These are phyloP conservation scores for Stephanodiscus triporus DNA, from an alignment of 108 stramenopile species.

Conservation along the genomic window DNA sequence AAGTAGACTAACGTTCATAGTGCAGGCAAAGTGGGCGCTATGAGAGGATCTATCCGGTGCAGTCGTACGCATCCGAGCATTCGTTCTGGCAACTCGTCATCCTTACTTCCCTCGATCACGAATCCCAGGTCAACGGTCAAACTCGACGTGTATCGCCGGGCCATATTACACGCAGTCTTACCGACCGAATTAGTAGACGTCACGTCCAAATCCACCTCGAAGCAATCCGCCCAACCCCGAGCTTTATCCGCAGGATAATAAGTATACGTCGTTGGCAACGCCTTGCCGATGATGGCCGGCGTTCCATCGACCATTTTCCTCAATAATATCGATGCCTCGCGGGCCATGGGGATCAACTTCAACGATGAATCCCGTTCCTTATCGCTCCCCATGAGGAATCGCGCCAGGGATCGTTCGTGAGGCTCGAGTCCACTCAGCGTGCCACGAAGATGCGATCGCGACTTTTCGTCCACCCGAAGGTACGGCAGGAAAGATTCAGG, in stretches of 20 bases:
- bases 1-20: background rate
- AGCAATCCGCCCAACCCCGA: conserved; percentile 57
- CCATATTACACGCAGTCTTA: conserved; percentile 65
- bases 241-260: conserved; percentile 50
- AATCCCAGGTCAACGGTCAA: conserved; percentile 83
- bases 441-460: conserved; percentile 29
- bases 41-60: conserved; percentile 79
- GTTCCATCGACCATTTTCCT: conserved; percentile 49
- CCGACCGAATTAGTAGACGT: conserved; percentile 71
- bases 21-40: conserved; percentile 58
- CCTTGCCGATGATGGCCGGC: conserved; percentile 58
- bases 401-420: conserved; percentile 62
- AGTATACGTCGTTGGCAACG: conserved; percentile 49
- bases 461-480: conserved; percentile 47
- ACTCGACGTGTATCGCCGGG: conserved; percentile 63
- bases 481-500: conserved; percentile 66
- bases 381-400: conserved; percentile 74
- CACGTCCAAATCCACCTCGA: conserved; percentile 85
- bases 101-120: conserved; percentile 72
- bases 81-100: conserved; percentile 83
- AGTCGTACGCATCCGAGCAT: conserved; percentile 76
- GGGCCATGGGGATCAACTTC: conserved; percentile 49
- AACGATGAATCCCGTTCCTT: conserved; percentile 31
- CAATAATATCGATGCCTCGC: conserved; percentile 51
- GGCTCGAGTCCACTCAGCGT: conserved; percentile 44